Base-by-base conservation (phyloP, 495 filamentous ascomycete species). In the Penicillium canariense region DNA sequence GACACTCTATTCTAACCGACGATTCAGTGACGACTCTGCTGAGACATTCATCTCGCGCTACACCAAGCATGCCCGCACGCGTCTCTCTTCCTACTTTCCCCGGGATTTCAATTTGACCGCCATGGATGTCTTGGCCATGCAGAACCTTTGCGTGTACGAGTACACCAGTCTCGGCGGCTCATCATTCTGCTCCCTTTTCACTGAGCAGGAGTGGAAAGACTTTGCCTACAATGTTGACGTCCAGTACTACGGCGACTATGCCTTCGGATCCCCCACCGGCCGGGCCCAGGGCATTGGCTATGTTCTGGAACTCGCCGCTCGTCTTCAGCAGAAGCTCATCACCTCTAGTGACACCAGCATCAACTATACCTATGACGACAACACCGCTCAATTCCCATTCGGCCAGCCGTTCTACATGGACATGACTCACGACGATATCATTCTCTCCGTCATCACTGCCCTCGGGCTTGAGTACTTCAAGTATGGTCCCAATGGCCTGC, bases 281-380 rank as follows among this genome's bases (percentile, higher is more conserved):
- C 74, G 85, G 7, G 85, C 85, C 10, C 74, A 83, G 22, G 84
- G 83, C 1, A 79, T 86, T 36, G 84, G 83, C 32, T 87, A 83
- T 53, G 78, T 85, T 11, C 69, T 83, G 46, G 84, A 87, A 67
- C 75, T 85, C 32, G 65, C 82, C 2, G 84, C 83, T 5, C 75
- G 84, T 17, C 74, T 87, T 6, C 53, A 78, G 49, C 70, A 80
- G 57, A 81, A 84, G 58, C 72, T 80, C 5, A 61, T 68, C 44
- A 68, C 80, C 18, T 75, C 72, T 17, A 77, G 77, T 1, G 74
- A 76, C 9, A 80, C 76, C 9, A 79, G 82, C 56, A 77, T 84
- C 72, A 87, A 87, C 61, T 64, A 78, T 31, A 83, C 81, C 8
- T 71, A 78, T 35, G 76, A 79, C 63, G 68, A 73, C 52, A 76